Base-by-base conservation (phyloP, 2,329 filamentous ascomycete genomes). In the Fusarium albidum region DNA sequence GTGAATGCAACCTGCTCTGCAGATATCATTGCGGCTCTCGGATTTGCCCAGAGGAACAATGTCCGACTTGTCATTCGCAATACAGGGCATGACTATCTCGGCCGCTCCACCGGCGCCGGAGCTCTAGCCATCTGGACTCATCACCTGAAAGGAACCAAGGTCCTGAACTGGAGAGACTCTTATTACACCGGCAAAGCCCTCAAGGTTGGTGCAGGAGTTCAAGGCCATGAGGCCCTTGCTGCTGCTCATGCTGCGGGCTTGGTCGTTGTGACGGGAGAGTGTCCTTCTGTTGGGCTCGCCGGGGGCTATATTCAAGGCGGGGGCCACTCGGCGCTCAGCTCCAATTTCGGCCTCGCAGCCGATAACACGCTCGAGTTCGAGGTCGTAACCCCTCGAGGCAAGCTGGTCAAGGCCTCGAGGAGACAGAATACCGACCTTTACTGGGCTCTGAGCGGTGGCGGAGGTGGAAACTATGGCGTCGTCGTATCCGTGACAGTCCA, bases 271-370 rank as follows among this genome's bases (percentile, higher is more conserved):
- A 82, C 80, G 14, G 84, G 85, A 6, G 80, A 82, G 17, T 83
- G 82, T 46, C 61, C 68, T 1, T 81, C 79, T 3, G 61, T 88
- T 9, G 84, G 85, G 1, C 65, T 85, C 2, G 81, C 80, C 0
- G 86, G 85, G 26, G 85, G 86, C 1, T 89, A 83, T 61, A 78
- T 74, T 2, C 82, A 85, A 66, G 86, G 83, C n/a, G 86, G 86
- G 0, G 64, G 64, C 0, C 83, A 86, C 62, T 79, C 77, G 0
- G 73, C 78, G 0, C 71, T 88, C 3, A 75, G 73, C 15, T 80
- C 79, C 1, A 71, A 65, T 9, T 82, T 81, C 39, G 86, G 86
- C 4, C 71, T 90, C 0, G 81, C 71, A 13, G 84, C 84, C 0
- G 86, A 89, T 59, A 80, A 88, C 38, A 76, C 80, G 0, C 72